phyloP scores from a whole-genome alignment of 371 early-diverging fungal genomes.

The Rozella allomycis region DNA sequence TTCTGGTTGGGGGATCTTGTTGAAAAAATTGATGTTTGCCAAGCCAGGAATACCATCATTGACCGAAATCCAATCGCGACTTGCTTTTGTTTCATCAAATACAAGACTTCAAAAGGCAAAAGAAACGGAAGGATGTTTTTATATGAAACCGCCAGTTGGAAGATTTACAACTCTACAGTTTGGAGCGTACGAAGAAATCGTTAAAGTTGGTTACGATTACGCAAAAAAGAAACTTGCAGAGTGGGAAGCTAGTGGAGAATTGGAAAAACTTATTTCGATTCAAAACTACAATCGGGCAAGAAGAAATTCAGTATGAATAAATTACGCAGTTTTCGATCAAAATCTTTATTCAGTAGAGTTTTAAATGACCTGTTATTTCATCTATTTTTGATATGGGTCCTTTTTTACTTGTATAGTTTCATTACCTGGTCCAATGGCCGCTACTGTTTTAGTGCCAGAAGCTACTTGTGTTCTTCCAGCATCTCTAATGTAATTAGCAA shows the following conservation, averaged over 20 bases:
- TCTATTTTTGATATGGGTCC: too few relatives aligned
- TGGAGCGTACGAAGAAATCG: conserved; percentile 73
- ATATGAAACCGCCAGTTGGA: conserved; percentile 70
- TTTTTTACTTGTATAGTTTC: conserved; percentile 13
- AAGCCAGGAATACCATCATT: conserved; percentile 50
- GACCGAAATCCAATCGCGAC: conserved; percentile 87
- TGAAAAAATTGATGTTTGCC: conserved; percentile 54
- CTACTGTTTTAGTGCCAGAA: conserved; percentile 79
- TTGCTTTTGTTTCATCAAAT: conserved; percentile 87
- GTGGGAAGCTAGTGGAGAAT: conserved; percentile 60
- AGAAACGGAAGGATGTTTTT: conserved; percentile 53
- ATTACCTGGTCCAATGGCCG: conserved; percentile 83
- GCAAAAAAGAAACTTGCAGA: conserved; percentile 51
- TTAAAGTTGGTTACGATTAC: conserved; percentile 71
- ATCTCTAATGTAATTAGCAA: conserved; percentile 63
- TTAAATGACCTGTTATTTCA: conserved; percentile 58
- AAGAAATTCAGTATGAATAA: too few relatives aligned
- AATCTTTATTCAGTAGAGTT: conserved; percentile 34
- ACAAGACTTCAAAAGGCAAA: conserved; percentile 75
- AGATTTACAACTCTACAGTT: conserved; percentile 84
- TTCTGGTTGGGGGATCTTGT: conserved; percentile 78
- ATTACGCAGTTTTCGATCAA: too few relatives aligned
- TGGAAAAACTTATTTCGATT: too few relatives aligned
- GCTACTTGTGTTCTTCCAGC: conserved; percentile 96
- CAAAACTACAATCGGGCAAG: too few relatives aligned